Conservation (phyloP, 345 rosid species). For the Linum trigynum region DNA sequence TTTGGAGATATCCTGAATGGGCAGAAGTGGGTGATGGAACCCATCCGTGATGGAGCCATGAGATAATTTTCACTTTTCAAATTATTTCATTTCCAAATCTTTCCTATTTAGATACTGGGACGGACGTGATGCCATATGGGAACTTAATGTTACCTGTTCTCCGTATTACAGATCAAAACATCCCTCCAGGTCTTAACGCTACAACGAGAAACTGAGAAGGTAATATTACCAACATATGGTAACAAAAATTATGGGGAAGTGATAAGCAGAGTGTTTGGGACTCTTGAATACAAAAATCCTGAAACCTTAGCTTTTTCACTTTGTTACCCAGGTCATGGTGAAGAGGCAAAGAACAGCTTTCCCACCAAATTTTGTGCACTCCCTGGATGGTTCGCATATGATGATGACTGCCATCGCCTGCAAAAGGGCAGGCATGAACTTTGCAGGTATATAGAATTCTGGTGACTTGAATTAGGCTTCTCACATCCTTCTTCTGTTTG, state of each 20-base stretch:
- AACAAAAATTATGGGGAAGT: neutral
- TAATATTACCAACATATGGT: constrained; percentile 13
- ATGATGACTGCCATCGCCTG: constrained; percentile 99
- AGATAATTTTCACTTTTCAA: too few species aligned
- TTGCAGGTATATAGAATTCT: constrained; percentile 47
- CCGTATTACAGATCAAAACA: constrained; percentile 64
- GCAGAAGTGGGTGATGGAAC: too few species aligned
- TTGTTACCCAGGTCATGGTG: constrained; percentile 48
- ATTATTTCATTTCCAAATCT: too few species aligned
- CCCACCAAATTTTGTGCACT: constrained; percentile 97
- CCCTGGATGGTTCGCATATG: constrained; percentile 98
- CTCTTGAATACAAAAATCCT: neutral
- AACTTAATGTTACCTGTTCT: neutral
- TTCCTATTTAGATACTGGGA: too few species aligned
- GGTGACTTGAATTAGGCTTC: neutral
- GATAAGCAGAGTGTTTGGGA: neutral
- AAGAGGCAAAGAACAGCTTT: constrained; percentile 90
- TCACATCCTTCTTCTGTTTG: neutral
- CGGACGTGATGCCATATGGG: too few species aligned
- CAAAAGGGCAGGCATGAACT: constrained; percentile 64
- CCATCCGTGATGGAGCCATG: too few species aligned
- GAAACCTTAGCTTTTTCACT: neutral
- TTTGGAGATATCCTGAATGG: too few species aligned
- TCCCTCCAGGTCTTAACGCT: constrained; percentile 83
- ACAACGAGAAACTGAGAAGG: constrained; percentile 84